phyloP scores from a whole-genome alignment of 495 filamentous ascomycete genomes.

The Neurospora sp. region DNA sequence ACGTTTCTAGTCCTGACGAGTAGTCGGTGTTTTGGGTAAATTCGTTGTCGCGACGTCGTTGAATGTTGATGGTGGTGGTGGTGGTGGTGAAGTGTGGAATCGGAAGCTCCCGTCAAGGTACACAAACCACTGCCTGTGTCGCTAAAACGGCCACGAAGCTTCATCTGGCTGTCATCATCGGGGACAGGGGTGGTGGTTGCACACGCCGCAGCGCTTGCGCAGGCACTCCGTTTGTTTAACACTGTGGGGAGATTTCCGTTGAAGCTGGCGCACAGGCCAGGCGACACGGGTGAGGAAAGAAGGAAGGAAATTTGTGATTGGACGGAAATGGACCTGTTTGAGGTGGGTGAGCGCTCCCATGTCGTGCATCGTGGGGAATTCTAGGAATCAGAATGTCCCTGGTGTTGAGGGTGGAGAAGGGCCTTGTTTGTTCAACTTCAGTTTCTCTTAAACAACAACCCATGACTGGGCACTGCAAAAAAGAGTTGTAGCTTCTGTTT shows the following conservation, averaged over 20 bases:
- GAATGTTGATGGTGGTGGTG: not conserved
- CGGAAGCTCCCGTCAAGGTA: conserved; percentile 1
- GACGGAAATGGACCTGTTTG: not conserved
- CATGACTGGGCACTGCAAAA: not conserved
- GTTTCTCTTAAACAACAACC: not conserved
- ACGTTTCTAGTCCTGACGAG: too few relatives aligned
- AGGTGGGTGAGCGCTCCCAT: not conserved
- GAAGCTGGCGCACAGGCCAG: not conserved
- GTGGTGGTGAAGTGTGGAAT: not conserved
- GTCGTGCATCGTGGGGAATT: not conserved
- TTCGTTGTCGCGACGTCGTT: not conserved
- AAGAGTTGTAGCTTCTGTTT: too few relatives aligned
- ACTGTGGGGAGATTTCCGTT: not conserved
- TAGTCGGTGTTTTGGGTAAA: not conserved
- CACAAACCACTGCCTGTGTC: not conserved
- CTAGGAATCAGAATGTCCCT: not conserved
- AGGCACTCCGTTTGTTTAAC: not conserved
- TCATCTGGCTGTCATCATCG: conserved; percentile 11
- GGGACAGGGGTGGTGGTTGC: not conserved
- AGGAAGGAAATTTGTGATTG: not conserved
- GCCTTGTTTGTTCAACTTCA: not conserved
- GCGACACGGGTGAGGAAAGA: not conserved
- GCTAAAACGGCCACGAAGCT: conserved; percentile 29
- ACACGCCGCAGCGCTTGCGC: not conserved
- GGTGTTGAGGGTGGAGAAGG: not conserved